A percentile compares a stretch with the other conserved stretches of the same genome.
Conservation (phyloP, 164 flowering plant species). For the Magnolia sinica region DNA sequence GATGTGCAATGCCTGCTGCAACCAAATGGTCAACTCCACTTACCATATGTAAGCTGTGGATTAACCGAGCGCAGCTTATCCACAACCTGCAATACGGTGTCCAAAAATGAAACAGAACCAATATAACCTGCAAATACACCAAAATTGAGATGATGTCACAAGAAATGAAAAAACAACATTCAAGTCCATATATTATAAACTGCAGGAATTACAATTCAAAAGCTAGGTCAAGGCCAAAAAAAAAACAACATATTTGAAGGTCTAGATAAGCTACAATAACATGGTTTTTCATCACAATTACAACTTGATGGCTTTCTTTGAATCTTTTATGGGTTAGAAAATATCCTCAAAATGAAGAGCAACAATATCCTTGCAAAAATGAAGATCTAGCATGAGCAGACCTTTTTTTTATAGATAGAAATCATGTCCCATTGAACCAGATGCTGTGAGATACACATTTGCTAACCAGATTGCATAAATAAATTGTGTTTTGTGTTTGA, state of each 20-base stretch:
- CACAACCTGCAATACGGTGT: constrained; percentile 74
- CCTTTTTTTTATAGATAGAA: too few species aligned
- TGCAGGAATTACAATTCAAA: not conserved
- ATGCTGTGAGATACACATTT: too few species aligned
- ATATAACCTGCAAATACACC: constrained; percentile 72
- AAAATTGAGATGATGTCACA: not conserved
- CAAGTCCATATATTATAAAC: not conserved
- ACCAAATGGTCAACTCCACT: constrained; percentile 14
- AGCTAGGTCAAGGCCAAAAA: not conserved
- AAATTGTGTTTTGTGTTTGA: too few species aligned
- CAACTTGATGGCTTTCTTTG: too few species aligned
- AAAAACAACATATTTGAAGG: not conserved
- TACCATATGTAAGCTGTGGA: constrained; percentile 85
- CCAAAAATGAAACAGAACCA: constrained; percentile 90
- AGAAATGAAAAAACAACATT: constrained; percentile 5
- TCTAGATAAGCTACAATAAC: not conserved
- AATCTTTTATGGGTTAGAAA: too few species aligned
- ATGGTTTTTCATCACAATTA: too few species aligned
- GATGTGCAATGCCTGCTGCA: not conserved
- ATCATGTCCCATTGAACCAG: too few species aligned
- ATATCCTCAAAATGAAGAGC: not conserved
- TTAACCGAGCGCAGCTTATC: constrained; percentile 77
- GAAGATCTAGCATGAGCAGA: not conserved
- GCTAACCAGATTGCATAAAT: too few species aligned
- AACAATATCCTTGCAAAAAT: not conserved